A percentile compares a stretch with the other conserved stretches of the same genome.
Evolutionary conservation across 805 yeast species (phyloP).

Genomic region (Candida coleopterorum): DNA sequence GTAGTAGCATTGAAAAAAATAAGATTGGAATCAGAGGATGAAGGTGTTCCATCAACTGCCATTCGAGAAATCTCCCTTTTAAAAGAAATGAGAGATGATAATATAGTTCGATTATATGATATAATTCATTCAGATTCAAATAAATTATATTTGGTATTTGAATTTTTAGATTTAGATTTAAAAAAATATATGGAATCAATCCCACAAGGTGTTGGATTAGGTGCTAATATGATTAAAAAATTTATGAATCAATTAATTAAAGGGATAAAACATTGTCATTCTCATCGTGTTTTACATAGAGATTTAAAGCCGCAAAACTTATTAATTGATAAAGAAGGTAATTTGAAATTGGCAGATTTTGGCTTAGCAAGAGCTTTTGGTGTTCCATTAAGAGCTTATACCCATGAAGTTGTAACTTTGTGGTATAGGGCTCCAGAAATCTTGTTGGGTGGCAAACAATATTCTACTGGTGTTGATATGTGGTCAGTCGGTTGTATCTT

Average conservation of each 20-base stretch:
- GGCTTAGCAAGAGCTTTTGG: slow-evolving; percentile 98
- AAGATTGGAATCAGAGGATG: slow-evolving; percentile 92
- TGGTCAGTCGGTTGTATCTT: slow-evolving; percentile 94
- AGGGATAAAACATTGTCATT: slow-evolving; percentile 91
- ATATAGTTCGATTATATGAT: slow-evolving; percentile 86
- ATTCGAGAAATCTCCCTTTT: slow-evolving; percentile 91
- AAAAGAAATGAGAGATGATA: slow-evolving; percentile 90
- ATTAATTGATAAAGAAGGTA: slow-evolving; percentile 92
- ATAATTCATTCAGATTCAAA: slow-evolving; percentile 93
- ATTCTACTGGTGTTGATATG: slow-evolving; percentile 97
- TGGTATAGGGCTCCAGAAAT: slow-evolving; percentile 99
- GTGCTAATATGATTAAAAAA: slow-evolving; percentile 79
- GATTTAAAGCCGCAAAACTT: slow-evolving; percentile 96
- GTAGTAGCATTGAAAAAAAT: slow-evolving; percentile 94
- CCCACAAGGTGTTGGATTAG: slow-evolving; percentile 86
- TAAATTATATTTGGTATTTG: slow-evolving; percentile 89
- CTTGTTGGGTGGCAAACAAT: slow-evolving; percentile 91
- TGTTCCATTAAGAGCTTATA: slow-evolving; percentile 92
- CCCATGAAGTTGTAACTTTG: slow-evolving; percentile 95
- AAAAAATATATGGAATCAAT: slow-evolving; percentile 96
- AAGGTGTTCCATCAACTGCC: slow-evolving; percentile 98
- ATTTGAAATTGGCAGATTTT: slow-evolving; percentile 72
- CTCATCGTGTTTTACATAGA: slow-evolving; percentile 90
- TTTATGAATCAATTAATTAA: slow-evolving; percentile 88
- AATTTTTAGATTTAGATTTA: slow-evolving; percentile 88